Evolutionary conservation across 2,329 filamentous ascomycete species (phyloP).

Genomic region (Moelleriella libera): DNA sequence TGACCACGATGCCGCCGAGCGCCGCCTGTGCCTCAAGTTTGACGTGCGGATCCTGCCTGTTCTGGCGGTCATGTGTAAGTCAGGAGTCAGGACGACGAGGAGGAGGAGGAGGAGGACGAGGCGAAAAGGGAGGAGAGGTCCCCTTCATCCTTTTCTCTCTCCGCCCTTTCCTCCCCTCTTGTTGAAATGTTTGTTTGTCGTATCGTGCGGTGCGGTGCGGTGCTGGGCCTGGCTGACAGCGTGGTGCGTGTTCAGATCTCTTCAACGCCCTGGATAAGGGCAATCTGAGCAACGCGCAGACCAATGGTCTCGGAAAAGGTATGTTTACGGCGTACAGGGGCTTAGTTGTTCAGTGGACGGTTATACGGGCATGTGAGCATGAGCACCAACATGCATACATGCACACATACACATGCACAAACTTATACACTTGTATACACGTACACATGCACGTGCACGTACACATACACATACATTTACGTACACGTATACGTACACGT

Average conservation of each 20-base stretch:
- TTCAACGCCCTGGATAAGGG: slow-evolving; percentile 32
- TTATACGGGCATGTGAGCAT: no score
- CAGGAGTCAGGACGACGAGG: no score
- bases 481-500: no score
- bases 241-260: slow-evolving; percentile 16
- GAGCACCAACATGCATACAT: no score
- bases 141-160: no score
- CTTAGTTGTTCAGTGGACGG: no score
- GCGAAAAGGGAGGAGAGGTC: no score
- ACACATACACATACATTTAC: no score
- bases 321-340: not conserved
- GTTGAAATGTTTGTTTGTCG: not conserved
- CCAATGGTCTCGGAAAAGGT: slow-evolving; percentile 27
- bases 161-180: not conserved
- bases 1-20: slow-evolving; percentile 24
- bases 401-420: no score
- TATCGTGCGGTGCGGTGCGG: not conserved
- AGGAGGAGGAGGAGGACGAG: no score
- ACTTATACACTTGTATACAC: no score
- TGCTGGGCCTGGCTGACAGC: not conserved
- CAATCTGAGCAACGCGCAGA: slow-evolving; percentile 40
- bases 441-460: no score
- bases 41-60: slow-evolving; percentile 39
- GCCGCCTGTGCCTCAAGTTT: slow-evolving; percentile 37
- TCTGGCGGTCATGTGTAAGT: slow-evolving; percentile 36